Base-by-base conservation (phyloP, 2,329 filamentous ascomycete genomes). In the Diaporthe ampelina region DNA sequence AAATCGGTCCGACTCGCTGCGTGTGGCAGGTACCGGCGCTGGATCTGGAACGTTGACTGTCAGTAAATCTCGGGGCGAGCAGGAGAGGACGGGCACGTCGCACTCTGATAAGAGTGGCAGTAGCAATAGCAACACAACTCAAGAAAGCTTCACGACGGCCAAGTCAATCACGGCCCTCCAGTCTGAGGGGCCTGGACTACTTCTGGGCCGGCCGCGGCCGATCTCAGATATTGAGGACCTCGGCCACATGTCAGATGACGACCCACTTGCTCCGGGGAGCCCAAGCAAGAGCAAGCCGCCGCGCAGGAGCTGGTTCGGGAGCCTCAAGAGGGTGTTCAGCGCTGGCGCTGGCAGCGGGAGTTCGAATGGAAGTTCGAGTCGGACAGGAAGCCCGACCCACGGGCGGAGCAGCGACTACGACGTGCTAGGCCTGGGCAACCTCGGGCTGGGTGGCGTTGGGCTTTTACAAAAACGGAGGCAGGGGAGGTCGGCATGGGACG, bases 281-380 rank as follows among this genome's bases (percentile, higher is more conserved):
- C 87, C 91, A 26, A 90, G 90, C 80, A 88, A 92, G 83, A 83
- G 79, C 17, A 91, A 90, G 79, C 84, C 86, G 77, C 84, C 86
- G 56, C 83, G 87, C 5, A 84, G 88, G n/a, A 89, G 88, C 32
- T 94, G 92, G 91, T 84, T 95, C 15, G 93, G 93, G 29, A 94
- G 91, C 63, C 81, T 95, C 26, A 87, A 90, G 24, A 88, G 92
- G 50, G 92, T 92, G 15, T 90, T 94, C 68, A 87, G 83, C 54
- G 88, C 88, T 7, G 81, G 83, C 61, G 81, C 82, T 72, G 56
- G 73, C 82, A 77, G 78, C 79, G 63, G 81, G 77, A 70, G 78
- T 79, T 57, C 76, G 76, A 65, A 76, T 4, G 58, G 43, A 7
- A 71, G 78, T 13, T 69, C 71, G 9, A 73, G 75, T 73, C 75